Percentiles rank a stretch among this genome's conserved stretches.
phyloP scores from a whole-genome alignment of 768 basidiomycete genomes.

The Lentinula sp. region DNA sequence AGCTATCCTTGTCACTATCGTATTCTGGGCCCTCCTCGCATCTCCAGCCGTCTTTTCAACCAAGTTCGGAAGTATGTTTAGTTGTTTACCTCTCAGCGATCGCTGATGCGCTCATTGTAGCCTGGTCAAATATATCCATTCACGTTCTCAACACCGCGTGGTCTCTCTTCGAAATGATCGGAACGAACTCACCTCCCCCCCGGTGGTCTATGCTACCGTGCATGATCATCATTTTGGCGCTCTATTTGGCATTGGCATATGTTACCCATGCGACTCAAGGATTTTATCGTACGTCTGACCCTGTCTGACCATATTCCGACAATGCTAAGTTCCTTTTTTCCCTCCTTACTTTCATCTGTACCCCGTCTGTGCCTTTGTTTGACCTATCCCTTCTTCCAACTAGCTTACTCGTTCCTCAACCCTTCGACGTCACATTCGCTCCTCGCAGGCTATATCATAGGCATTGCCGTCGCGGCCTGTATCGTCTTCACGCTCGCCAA shows the following conservation, averaged over 20 bases:
- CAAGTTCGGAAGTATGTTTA: conserved; percentile 29
- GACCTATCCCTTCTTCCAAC: background rate
- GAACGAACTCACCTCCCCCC: conserved; percentile 45
- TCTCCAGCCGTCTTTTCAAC: conserved; percentile 33
- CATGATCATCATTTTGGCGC: conserved; percentile 41
- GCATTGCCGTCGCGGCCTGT: conserved; percentile 45
- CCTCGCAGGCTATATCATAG: conserved; percentile 59
- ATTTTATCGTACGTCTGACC: conserved; percentile 49
- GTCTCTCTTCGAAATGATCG: conserved; percentile 50
- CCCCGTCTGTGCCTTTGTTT: background rate
- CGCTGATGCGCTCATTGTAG: conserved; percentile 21
- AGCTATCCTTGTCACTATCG: conserved; percentile 62
- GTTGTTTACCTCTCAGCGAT: background rate
- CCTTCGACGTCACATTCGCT: conserved; percentile 34
- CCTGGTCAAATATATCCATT: conserved; percentile 53
- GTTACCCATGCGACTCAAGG: conserved; percentile 55
- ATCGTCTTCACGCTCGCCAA: conserved; percentile 42
- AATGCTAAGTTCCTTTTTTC: background rate
- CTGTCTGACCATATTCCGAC: conserved; percentile 15
- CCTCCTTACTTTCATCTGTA: background rate
- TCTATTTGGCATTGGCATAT: conserved; percentile 65
- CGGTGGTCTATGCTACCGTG: conserved; percentile 47
- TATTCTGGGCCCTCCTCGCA: conserved; percentile 56
- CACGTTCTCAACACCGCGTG: conserved; percentile 57
- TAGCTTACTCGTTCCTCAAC: conserved; percentile 62